Conservation (phyloP, 2,329 filamentous ascomycete genomes). For the Alternaria infectoria region DNA sequence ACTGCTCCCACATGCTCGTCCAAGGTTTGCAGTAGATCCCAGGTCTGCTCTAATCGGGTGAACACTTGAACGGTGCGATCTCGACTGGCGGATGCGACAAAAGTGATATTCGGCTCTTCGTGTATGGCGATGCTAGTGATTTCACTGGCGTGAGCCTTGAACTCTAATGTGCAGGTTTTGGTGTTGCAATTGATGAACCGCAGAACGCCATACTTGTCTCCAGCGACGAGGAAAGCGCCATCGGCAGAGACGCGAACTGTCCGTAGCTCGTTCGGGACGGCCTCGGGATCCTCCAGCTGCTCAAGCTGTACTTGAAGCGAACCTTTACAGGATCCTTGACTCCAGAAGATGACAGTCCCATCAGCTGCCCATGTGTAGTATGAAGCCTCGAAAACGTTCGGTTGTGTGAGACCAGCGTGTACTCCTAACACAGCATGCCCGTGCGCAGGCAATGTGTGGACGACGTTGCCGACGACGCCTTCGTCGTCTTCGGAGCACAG, state of each 20-base stretch:
- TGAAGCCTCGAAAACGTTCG: constrained; percentile 68
- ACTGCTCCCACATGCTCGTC: constrained; percentile 91
- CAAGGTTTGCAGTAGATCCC: constrained; percentile 87
- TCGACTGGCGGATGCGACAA: constrained; percentile 78
- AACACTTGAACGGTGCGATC: constrained; percentile 97
- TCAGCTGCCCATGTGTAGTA: constrained; percentile 91
- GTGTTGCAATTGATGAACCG: constrained; percentile 69
- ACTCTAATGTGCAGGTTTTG: constrained; percentile 68
- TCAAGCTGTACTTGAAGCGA: constrained; percentile 74
- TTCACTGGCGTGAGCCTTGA: constrained; percentile 85
- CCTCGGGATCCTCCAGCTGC: constrained; percentile 55
- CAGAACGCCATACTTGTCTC: constrained; percentile 85
- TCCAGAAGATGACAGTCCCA: constrained; percentile 85
- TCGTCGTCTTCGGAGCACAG: constrained; percentile 54
- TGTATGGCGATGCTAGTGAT: constrained; percentile 81
- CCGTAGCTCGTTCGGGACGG: constrained; percentile 64
- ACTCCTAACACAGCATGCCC: constrained; percentile 72
- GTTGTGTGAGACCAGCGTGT: constrained; percentile 62
- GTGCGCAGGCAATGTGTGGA: constrained; percentile 62
- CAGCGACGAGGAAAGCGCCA: constrained; percentile 74
- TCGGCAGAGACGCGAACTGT: constrained; percentile 65
- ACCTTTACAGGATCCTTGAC: constrained; percentile 71
- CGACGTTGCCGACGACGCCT: constrained; percentile 34
- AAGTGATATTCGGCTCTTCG: constrained; percentile 66
- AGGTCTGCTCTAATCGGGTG: constrained; percentile 61